Evolutionary conservation across 2,329 filamentous ascomycete genomes (phyloP).

Genomic region (Aspergillus ibericus): DNA sequence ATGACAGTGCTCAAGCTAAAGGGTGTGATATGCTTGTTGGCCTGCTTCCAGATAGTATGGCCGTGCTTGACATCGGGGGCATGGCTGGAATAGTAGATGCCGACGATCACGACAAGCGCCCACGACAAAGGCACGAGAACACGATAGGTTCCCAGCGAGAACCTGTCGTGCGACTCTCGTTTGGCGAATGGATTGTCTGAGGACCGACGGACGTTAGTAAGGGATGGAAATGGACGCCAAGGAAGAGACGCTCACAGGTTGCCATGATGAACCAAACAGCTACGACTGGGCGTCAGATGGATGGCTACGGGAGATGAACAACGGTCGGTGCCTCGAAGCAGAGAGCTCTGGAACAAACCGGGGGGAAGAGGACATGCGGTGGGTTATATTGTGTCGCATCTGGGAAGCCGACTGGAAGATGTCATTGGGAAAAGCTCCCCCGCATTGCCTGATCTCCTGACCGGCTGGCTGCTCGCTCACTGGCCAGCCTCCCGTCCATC

Average conservation of each 20-base stretch:
- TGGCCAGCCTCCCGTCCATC: constrained; percentile 11
- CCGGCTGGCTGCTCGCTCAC: constrained; percentile 10
- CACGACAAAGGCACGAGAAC: constrained; percentile 72
- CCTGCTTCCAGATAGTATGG: constrained; percentile 73
- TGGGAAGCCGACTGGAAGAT: background rate
- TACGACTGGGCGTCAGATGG: background rate
- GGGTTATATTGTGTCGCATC: background rate
- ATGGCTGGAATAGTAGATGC: constrained; percentile 72
- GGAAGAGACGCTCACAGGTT: constrained; percentile 13
- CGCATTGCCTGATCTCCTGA: constrained; percentile 20
- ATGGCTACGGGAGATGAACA: background rate
- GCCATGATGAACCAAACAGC: constrained; percentile 4
- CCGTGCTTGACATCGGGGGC: constrained; percentile 62
- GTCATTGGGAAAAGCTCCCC: constrained; percentile 6
- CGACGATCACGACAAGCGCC: constrained; percentile 69
- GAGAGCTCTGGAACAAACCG: background rate
- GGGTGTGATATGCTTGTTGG: constrained; percentile 64
- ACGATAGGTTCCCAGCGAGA: constrained; percentile 70
- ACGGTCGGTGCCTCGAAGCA: background rate
- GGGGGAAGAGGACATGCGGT: background rate
- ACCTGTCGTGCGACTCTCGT: constrained; percentile 64
- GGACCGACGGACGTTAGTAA: background rate
- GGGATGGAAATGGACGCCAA: too few relatives aligned
- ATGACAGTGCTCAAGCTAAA: constrained; percentile 71
- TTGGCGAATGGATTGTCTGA: constrained; percentile 69